Base-by-base conservation (phyloP, 1,284 basidiomycete genomes). In the Earliella scabrosa region DNA sequence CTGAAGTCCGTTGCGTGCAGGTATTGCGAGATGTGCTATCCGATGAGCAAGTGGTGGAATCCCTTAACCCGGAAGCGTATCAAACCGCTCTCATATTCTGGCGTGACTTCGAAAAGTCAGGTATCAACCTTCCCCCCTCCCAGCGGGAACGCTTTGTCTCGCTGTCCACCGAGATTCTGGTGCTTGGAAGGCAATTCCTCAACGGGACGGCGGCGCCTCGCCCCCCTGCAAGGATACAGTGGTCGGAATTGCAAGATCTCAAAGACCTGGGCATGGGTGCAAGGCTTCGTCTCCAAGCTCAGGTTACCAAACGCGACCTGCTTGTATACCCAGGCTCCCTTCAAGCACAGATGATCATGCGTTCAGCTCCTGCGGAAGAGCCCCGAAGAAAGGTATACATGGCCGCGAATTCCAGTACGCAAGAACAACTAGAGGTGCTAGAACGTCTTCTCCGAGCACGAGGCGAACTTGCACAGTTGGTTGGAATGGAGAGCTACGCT, bases 101-200 rank as follows among this genome's bases (percentile, higher is more conserved):
- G 82, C 85, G 91, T 47, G 97, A 99, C 77, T 99, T 99, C 75
- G 94, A 98, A 71, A 97, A 96, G 72, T 97, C 95, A 7, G 97
- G 95, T 1, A 97, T 99, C 63, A 85, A 97, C 70, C 82, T 98
- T 4, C 90, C 95, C 8, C 85, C 89, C 0, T 78, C 79, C 2
- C 81, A 93, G 63, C 84, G 97, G 24, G 80, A 86, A 38, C 85
- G 84, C 48, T 98, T 98, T 63, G 95, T 99, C 13, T 82, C 88
- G 3, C 79, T 98, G 11, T 96, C 93, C n/a, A 93, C 96, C 31
- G 89, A 93, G 46, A 93, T 98, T 56, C 79, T 97, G n/a, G 80
- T 88, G 0, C 86, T 98, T 8, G 95, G 95, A 6, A 85, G 96
- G 13, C 82, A 88, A 52, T 98, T 98, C 68, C 78, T 97, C 52